Conservation (phyloP, 352 stramenopile genomes). For the Globisporangium paroecandrum region DNA sequence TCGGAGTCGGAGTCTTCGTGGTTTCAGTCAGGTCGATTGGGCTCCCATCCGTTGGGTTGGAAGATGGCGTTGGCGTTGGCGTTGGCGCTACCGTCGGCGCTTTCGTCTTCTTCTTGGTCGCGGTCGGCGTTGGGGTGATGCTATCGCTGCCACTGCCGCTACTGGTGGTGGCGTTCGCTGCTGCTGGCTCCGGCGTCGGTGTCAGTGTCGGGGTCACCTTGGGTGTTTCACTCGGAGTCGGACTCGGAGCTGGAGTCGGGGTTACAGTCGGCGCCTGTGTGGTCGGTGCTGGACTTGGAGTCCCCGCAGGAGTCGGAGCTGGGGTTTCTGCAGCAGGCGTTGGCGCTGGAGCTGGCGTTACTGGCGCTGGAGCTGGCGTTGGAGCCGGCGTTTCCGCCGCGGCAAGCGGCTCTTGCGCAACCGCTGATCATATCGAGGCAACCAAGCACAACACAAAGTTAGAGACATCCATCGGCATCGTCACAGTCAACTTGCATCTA, state of each 20-base stretch:
- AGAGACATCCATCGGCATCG: not conserved
- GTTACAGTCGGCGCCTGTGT: conserved; percentile 1
- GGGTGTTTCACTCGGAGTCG: not conserved
- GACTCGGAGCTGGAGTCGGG: not conserved
- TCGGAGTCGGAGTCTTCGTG: conserved; percentile 10
- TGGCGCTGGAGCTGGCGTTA: not conserved
- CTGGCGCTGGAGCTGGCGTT: not conserved
- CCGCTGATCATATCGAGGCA: not conserved
- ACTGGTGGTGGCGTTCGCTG: not conserved
- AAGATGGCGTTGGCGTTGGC: not conserved
- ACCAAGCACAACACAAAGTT: not conserved
- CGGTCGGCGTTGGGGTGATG: not conserved
- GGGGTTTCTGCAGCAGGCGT: conserved; percentile 1
- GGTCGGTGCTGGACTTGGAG: conserved; percentile 5
- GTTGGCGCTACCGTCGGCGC: conserved; percentile 11
- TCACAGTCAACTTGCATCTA: not conserved
- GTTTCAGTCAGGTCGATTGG: not conserved
- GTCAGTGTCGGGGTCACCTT: not conserved
- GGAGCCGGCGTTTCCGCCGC: not conserved
- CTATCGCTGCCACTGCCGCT: not conserved
- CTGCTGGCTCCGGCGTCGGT: not conserved
- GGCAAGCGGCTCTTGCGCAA: conserved; percentile 9
- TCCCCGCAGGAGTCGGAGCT: conserved; percentile 2
- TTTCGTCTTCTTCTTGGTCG: conserved; percentile 15
- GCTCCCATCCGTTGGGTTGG: not conserved